phyloP scores from a whole-genome alignment of 2,329 filamentous ascomycete genomes.

The Aspergillus transmontanensis region DNA sequence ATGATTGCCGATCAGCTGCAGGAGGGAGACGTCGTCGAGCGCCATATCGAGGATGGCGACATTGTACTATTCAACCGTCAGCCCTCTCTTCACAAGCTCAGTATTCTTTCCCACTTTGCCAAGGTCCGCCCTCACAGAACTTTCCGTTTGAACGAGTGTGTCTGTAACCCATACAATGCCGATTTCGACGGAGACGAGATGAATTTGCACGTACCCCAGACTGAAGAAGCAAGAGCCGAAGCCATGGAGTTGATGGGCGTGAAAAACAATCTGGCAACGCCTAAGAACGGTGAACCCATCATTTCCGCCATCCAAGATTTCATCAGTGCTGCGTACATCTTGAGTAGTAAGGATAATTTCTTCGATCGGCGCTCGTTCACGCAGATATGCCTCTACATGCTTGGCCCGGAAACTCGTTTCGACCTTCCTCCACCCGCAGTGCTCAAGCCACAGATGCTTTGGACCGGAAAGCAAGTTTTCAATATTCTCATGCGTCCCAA shows the following conservation, averaged over 20 bases:
- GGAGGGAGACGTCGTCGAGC: constrained; percentile 86
- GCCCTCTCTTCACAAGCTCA: constrained; percentile 95
- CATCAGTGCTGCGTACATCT: constrained; percentile 88
- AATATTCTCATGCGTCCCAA: constrained; percentile 90
- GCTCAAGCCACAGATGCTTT: constrained; percentile 80
- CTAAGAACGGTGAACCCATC: constrained; percentile 96
- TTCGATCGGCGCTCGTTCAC: constrained; percentile 86
- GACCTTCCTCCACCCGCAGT: constrained; percentile 87
- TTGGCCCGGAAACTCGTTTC: constrained; percentile 74
- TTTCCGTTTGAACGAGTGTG: constrained; percentile 96
- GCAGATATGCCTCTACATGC: constrained; percentile 92
- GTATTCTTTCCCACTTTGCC: constrained; percentile 93
- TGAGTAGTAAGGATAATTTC: constrained; percentile 91
- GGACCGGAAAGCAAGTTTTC: constrained; percentile 98
- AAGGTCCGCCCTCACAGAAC: constrained; percentile 95
- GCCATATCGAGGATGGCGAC: constrained; percentile 92
- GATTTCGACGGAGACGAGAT: constrained; percentile 99
- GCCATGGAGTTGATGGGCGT: constrained; percentile 97
- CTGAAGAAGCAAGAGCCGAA: constrained; percentile 92
- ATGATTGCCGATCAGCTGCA: constrained; percentile 72
- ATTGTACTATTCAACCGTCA: constrained; percentile 98
- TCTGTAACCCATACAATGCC: constrained; percentile 96
- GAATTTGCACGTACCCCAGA: constrained; percentile 97
- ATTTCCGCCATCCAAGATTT: constrained; percentile 99
- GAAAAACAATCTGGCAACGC: constrained; percentile 92